phyloP scores from a whole-genome alignment of 345 rosid genomes.

The Salix caprea region DNA sequence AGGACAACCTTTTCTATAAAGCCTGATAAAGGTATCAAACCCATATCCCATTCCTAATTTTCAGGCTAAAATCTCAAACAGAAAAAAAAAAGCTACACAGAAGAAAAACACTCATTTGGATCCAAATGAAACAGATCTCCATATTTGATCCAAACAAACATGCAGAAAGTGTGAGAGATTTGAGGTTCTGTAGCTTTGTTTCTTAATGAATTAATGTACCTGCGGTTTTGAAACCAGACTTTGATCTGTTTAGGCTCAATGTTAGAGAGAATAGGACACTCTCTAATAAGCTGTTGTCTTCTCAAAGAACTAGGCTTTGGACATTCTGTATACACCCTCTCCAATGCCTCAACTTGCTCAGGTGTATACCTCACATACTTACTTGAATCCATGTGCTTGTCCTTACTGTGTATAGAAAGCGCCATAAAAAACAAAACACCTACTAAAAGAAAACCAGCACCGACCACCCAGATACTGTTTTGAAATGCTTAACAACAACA shows the following conservation, averaged over 20 bases:
- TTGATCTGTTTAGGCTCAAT: conserved; percentile 71
- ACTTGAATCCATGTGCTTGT: conserved; percentile 51
- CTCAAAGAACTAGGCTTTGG: conserved; percentile 75
- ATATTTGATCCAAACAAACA: not conserved
- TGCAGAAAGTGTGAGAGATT: not conserved
- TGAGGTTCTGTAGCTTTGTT: not conserved
- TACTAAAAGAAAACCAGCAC: not conserved
- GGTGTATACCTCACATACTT: conserved; percentile 75
- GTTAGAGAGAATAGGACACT: conserved; percentile 60
- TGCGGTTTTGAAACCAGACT: conserved; percentile 72
- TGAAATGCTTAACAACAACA: not conserved
- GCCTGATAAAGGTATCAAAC: not conserved
- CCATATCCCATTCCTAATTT: not conserved
- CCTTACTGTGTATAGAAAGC: conserved; percentile 36
- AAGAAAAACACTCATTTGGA: not conserved
- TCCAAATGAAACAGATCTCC: not conserved
- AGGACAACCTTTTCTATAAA: not conserved
- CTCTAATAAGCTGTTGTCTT: conserved; percentile 70
- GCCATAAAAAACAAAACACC: conserved; percentile 30
- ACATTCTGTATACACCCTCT: conserved; percentile 69
- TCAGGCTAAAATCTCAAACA: not conserved
- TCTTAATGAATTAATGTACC: conserved; percentile 23
- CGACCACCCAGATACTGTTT: not conserved
- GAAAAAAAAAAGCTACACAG: not conserved
- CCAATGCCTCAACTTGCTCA: conserved; percentile 76